phyloP scores from a whole-genome alignment of 495 filamentous ascomycete genomes.

The Cercophora scortea region DNA sequence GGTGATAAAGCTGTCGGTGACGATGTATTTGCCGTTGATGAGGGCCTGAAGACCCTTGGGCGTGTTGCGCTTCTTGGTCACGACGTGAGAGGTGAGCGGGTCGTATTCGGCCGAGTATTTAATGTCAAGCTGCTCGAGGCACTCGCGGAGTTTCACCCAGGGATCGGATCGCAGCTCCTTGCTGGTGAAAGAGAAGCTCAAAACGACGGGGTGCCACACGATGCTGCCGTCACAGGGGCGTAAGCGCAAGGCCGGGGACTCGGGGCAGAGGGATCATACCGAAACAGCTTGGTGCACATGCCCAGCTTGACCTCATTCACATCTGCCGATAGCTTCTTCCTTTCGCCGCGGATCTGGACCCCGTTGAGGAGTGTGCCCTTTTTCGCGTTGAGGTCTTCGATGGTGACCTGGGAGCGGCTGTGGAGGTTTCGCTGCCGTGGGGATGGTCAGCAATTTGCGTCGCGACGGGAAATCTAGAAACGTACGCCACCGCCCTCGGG shows the following conservation, averaged over 20 bases:
- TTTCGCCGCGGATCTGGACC: conserved; percentile 51
- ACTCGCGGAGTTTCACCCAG: conserved; percentile 51
- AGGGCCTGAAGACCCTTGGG: conserved; percentile 82
- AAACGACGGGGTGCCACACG: conserved; percentile 69
- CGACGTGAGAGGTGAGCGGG: conserved; percentile 72
- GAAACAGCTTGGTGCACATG: conserved; percentile 48
- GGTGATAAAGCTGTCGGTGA: conserved; percentile 61
- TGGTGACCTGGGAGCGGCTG: conserved; percentile 53
- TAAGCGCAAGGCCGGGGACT: too few relatives aligned
- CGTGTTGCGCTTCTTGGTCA: conserved; percentile 84
- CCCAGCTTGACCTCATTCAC: conserved; percentile 63
- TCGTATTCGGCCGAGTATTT: conserved; percentile 72
- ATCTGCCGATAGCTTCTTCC: conserved; percentile 41
- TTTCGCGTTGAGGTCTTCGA: conserved; percentile 69
- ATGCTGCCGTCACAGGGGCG: conserved; percentile 40
- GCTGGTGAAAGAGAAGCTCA: conserved; percentile 74
- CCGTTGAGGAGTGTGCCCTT: conserved; percentile 74
- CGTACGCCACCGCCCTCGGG: conserved; percentile 63
- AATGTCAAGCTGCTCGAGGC: conserved; percentile 75
- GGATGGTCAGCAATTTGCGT: neutral
- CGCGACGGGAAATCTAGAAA: neutral
- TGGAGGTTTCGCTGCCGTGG: conserved; percentile 46
- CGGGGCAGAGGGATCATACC: conserved; percentile 19
- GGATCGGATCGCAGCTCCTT: conserved; percentile 68
- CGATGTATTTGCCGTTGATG: conserved; percentile 73